A percentile compares a stretch with the other conserved stretches of the same genome.
These are phyloP conservation scores for Vaccinium macrocarpon DNA, from an alignment of 148 eudicot species.

Conservation along the genomic window DNA sequence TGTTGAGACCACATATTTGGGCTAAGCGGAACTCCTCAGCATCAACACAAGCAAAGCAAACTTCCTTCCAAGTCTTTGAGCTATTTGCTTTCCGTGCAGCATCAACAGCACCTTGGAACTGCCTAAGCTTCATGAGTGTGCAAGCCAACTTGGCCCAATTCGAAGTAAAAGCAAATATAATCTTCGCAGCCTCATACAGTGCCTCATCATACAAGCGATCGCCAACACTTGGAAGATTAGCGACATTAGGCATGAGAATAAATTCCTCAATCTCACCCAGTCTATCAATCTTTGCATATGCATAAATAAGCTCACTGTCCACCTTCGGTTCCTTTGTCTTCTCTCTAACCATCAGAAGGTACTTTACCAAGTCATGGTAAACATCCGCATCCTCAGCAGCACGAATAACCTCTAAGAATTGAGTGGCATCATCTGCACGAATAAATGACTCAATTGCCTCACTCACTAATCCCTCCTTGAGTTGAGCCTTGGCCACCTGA, in stretches of 20 bases:
- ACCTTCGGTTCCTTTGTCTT: conserved; percentile 94
- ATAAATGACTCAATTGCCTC: conserved; percentile 98
- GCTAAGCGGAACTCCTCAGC: conserved; percentile 99
- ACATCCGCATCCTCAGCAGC: conserved; percentile 85
- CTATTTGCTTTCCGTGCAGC: conserved; percentile 97
- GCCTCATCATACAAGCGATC: conserved; percentile 90
- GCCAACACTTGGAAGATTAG: conserved; percentile 91
- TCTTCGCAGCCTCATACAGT: conserved; percentile 87
- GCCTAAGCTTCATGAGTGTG: conserved; percentile 77
- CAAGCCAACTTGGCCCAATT: conserved; percentile 93
- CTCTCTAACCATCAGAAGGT: conserved; percentile 92
- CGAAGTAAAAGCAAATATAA: conserved; percentile 86
- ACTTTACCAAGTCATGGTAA: conserved; percentile 80
- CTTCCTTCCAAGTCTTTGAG: conserved; percentile 96
- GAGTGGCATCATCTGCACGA: conserved; percentile 93
- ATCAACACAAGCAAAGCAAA: conserved; percentile 97
- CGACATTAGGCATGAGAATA: conserved; percentile 96
- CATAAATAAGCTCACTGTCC: conserved; percentile 94
- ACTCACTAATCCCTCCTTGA: conserved; percentile 77
- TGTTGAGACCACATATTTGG: conserved; percentile 95
- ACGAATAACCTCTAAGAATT: conserved; percentile 78
- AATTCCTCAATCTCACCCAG: conserved; percentile 92
- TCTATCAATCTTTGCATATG: conserved; percentile 92
- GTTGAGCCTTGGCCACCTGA: conserved; percentile 92
- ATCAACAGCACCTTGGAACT: conserved; percentile 98